phyloP scores from a whole-genome alignment of 805 yeast species.

The Yarrowia osloensis region DNA sequence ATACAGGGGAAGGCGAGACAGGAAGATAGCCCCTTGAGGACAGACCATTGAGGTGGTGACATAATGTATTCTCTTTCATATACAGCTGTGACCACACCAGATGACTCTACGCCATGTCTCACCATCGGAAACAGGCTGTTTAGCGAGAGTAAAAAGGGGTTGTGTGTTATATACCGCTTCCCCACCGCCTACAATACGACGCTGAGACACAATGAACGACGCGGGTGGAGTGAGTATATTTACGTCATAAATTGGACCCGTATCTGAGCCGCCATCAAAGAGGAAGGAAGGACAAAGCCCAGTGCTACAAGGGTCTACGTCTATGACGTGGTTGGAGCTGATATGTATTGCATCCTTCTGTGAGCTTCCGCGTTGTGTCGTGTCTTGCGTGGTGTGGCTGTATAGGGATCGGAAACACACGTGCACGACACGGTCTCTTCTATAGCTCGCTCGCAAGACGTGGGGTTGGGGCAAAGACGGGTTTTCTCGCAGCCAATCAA shows the following conservation, averaged over 20 bases:
- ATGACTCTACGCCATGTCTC: background rate
- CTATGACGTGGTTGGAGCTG: background rate
- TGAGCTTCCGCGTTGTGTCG: background rate
- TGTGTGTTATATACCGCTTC: background rate
- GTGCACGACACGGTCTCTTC: slow-evolving; percentile 18
- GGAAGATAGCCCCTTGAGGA: background rate
- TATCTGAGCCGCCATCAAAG: background rate
- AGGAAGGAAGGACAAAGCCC: background rate
- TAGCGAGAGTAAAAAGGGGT: background rate
- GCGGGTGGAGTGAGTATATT: background rate
- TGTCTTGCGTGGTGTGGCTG: background rate
- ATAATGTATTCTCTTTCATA: no score
- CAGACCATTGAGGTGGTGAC: no score
- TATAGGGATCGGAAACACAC: background rate
- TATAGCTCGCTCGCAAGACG: slow-evolving; percentile 3
- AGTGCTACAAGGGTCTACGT: background rate
- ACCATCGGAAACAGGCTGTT: background rate
- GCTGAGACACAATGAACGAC: background rate
- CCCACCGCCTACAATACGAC: background rate
- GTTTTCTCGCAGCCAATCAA: background rate
- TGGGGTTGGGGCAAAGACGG: background rate
- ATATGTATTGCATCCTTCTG: background rate
- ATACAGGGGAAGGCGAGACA: background rate
- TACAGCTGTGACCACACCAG: no score
- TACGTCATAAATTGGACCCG: background rate